Base-by-base conservation (phyloP, 225 moss, liverwort and hornwort genomes). In the Polytrichum commune region DNA sequence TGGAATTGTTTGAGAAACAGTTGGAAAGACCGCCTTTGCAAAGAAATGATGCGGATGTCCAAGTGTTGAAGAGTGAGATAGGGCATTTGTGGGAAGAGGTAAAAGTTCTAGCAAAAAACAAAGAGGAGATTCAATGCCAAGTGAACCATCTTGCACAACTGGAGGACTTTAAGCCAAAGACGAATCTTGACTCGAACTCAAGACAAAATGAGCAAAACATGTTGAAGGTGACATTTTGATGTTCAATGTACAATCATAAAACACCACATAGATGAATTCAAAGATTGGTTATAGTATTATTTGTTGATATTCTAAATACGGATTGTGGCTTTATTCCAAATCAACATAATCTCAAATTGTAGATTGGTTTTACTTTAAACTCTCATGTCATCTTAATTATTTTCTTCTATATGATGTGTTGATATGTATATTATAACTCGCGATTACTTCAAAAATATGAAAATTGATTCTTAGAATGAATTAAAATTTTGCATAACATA, bases 31-130 rank as follows among this genome's bases (percentile, higher is more conserved):
- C 82, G 61, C 78, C 83, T 32, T 69, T 82, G 75, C 85, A 82
- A 55, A 87, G 68, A 64, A 76, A 78, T 35, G 53, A 84, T 46
- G 13, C 13, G 46, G 82, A 70, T 53, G 76, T 91, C 60, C 71
- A 85, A 55, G 91, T 90, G 68, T 1, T 96, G 1, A 87, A 89
- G 80, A 87, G 85, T 77, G 93, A 96, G 72, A 89, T 96, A 60
- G 82, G 85, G 58, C 78, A 80, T 25, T 80, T 96, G 16, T 93
- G 89, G 91, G 76, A 89, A 68, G 89, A 91, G 55, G 61, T 93
- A 6, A 90, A 80, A 67, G 89, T 72, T 2, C 74, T 89, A 28
- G 73, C 87, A 1, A 82, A 84, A 29, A 81, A 23, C 18, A 82
- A 90, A 75, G 83, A 90, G 71, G 87, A 88, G 1, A 77, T 87